A percentile compares a stretch with the other conserved stretches of the same genome.
phyloP scores from a whole-genome alignment of 2,329 filamentous ascomycete genomes.

The Fusarium pseudocircinatum region DNA sequence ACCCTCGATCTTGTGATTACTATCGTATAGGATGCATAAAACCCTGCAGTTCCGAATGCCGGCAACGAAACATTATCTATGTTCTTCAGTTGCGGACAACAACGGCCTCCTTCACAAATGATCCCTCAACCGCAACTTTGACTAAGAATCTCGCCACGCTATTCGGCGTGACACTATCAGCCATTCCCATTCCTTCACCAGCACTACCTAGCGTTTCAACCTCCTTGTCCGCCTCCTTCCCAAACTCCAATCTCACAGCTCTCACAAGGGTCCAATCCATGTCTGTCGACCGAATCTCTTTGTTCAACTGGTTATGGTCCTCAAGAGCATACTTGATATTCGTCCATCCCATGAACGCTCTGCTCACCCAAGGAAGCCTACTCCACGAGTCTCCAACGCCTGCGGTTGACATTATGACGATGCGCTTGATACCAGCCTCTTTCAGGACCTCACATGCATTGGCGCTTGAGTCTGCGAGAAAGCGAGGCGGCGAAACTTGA shows the following conservation, averaged over 20 bases:
- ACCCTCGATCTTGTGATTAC: accelerated
- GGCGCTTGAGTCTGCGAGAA: constrained; percentile 51
- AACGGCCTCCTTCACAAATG: constrained; percentile 32
- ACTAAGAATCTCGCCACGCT: constrained; percentile 48
- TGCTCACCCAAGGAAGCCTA: constrained; percentile 47
- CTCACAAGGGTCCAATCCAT: constrained; percentile 52
- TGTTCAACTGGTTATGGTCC: constrained; percentile 50
- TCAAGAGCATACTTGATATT: constrained; percentile 53
- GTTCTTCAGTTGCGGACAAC: constrained; percentile 30
- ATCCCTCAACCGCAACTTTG: constrained; percentile 44
- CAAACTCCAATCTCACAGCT: constrained; percentile 45
- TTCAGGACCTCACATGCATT: constrained; percentile 48
- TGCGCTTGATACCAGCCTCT: constrained; percentile 44
- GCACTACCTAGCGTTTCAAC: constrained; percentile 44
- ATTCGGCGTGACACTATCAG: constrained; percentile 42
- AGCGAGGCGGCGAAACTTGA: constrained; percentile 50
- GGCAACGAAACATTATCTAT: too few relatives aligned
- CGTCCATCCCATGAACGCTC: constrained; percentile 51
- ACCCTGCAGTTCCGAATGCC: not conserved
- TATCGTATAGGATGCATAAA: accelerated
- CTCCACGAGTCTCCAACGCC: constrained; percentile 52
- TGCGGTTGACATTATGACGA: constrained; percentile 53
- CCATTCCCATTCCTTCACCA: constrained; percentile 46
- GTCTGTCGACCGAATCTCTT: constrained; percentile 47
- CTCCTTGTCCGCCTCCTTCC: constrained; percentile 12